Base-by-base conservation (phyloP, 2,329 filamentous ascomycete species). In the Cercospora sp. region DNA sequence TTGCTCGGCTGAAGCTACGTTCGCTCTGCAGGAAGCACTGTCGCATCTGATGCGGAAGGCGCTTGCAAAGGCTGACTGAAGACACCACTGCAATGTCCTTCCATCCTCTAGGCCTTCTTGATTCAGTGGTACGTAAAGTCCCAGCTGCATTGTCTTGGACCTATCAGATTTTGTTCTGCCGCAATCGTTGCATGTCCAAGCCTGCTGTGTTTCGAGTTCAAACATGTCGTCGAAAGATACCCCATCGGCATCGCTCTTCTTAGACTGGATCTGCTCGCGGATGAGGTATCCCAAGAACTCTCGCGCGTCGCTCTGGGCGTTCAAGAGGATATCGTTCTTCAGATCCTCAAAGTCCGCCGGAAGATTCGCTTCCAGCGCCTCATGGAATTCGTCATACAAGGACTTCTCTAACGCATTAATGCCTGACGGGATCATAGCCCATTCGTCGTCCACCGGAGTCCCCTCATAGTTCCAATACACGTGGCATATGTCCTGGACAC, bases 211-310 rank as follows among this genome's bases (percentile, higher is more conserved):
- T 5, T 23, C 31, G 12, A 69, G 28, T 5, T 51, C 57, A 16
- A 71, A 71, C 53, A 67, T 63, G 2, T 31, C 16, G 1, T 45
- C 53, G 60, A 66, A 70, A 12, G 16, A 42, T 3, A 20, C 16
- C 4, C 36, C 53, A 26, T 69, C 67, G 6, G n/a, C 55, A 16
- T 62, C 26, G 7, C 36, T 51, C 12, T 20, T 31, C 20, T 61
- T 66, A 3, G 33, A 36, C 16, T 36, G 12, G 10, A 65, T 48
- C 5, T 65, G 63, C n/a, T 58, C 23, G 16, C n/a, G 28, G 2
- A 70, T 16, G 5, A 70, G 51, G 26, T 68, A 70, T 6, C 40
- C 33, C 23, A 70, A 16, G 30, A 68, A 68, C 7, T 66, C 65
- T 8, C 55, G 58, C 1, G 62, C 20, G 57, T 68, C 68, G 26